Conservation (phyloP, 495 filamentous ascomycete species). For the Penicillium argentinense region DNA sequence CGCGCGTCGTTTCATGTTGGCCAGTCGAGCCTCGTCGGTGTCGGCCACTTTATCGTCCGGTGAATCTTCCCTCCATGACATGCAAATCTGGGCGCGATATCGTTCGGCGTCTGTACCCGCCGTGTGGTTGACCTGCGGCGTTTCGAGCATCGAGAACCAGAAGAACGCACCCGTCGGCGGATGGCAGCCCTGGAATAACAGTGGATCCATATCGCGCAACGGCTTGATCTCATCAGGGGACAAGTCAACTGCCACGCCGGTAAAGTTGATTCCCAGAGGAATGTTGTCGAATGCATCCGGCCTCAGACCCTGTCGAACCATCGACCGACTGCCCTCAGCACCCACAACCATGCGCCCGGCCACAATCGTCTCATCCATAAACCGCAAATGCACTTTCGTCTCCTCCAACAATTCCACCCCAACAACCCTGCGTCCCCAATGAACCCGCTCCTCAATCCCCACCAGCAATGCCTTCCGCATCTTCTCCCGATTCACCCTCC, state of each 20-base stretch:
- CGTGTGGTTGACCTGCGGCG: constrained; percentile 22
- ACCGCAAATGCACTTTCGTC: constrained; percentile 11
- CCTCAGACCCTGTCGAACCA: constrained; percentile 39
- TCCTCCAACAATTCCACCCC: constrained; percentile 7
- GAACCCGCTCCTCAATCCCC: constrained; percentile 27
- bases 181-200: constrained; percentile 59
- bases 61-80: constrained; percentile 32
- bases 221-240: constrained; percentile 32
- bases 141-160: constrained; percentile 49
- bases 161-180: constrained; percentile 54
- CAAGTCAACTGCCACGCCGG: constrained; percentile 27
- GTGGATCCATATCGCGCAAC: constrained; percentile 52
- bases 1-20: constrained; percentile 51
- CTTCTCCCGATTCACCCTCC: constrained; percentile 30
- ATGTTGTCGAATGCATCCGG: constrained; percentile 25
- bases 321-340: constrained; percentile 49
- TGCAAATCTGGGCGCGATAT: constrained; percentile 28
- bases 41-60: constrained; percentile 32
- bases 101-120: constrained; percentile 3
- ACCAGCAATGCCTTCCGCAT: constrained; percentile 18
- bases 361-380: constrained; percentile 16
- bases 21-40: constrained; percentile 37
- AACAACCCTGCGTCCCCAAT: constrained; percentile 21
- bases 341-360: constrained; percentile 39
- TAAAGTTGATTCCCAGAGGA: constrained; percentile 23